These are phyloP conservation scores for Tylopilus microsporus DNA, from an alignment of 1,284 basidiomycete species.

Conservation along the genomic window DNA sequence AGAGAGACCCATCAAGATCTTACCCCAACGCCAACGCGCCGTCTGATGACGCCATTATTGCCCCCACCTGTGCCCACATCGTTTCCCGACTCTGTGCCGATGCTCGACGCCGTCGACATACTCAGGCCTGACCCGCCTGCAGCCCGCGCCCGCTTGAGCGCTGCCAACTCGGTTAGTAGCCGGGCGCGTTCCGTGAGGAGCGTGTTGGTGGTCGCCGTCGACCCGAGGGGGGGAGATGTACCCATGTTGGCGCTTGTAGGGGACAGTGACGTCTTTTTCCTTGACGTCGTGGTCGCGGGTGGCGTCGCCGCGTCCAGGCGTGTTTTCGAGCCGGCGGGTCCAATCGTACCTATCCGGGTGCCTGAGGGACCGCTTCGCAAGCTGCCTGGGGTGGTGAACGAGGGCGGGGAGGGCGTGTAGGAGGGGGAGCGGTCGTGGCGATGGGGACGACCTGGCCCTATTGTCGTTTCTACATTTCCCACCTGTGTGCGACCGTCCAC, in stretches of 20 bases:
- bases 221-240: slow-evolving; percentile 1
- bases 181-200: slow-evolving; percentile 29
- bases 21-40: slow-evolving; percentile 12
- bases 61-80: background rate
- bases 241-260: background rate
- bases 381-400: slow-evolving; percentile 11
- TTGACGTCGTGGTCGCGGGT: background rate
- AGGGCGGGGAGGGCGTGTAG: slow-evolving; percentile 19
- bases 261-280: background rate
- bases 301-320: background rate
- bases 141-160: slow-evolving; percentile 17
- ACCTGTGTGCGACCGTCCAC: too few relatives aligned
- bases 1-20: background rate
- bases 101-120: background rate
- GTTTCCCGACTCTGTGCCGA: too few relatives aligned
- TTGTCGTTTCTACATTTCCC: background rate
- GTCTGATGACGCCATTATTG: background rate
- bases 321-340: background rate
- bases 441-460: background rate
- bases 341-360: background rate
- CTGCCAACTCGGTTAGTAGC: slow-evolving; percentile 28
- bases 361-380: background rate
- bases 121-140: background rate
- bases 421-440: slow-evolving; percentile 5
- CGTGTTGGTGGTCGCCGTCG: slow-evolving; percentile 19